Conservation (phyloP, 192 early-diverging fungal species). For the Umbelopsis vinacea region DNA sequence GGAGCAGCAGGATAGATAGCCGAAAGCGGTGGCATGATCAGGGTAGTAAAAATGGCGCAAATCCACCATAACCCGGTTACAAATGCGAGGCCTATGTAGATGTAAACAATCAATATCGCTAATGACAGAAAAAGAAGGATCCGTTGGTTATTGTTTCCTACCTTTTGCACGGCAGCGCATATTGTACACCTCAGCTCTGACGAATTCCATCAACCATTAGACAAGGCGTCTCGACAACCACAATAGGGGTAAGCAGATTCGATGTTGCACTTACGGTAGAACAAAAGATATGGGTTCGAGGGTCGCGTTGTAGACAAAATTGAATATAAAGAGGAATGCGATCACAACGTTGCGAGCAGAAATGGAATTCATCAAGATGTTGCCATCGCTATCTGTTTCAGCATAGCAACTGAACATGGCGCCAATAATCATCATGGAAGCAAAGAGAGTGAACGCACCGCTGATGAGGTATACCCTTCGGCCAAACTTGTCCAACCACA, state of each 20-base stretch:
- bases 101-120: not conserved
- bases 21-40: constrained; percentile 36
- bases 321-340: constrained; percentile 26
- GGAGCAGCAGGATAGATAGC: constrained; percentile 32
- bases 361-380: not conserved
- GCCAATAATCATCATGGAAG: constrained; percentile 64
- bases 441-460: constrained; percentile 64
- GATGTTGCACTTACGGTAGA: not conserved
- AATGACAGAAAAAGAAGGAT: not conserved
- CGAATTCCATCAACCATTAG: constrained; percentile 14
- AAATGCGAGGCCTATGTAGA: constrained; percentile 21
- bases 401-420: constrained; percentile 20
- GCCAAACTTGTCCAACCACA: constrained; percentile 66
- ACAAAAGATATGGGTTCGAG: constrained; percentile 17
- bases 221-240: constrained; percentile 20
- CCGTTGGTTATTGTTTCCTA: not conserved
- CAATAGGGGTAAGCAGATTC: not conserved
- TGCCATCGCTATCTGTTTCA: not conserved
- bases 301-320: constrained; percentile 8
- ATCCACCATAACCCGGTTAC: constrained; percentile 38
- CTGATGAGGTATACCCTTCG: constrained; percentile 71
- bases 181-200: constrained; percentile 35
- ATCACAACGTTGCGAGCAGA: constrained; percentile 15
- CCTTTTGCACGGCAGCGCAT: constrained; percentile 42
- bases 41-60: constrained; percentile 36